Conservation (phyloP, 1,284 basidiomycete genomes). For the Sanghuangporus weigelae region DNA sequence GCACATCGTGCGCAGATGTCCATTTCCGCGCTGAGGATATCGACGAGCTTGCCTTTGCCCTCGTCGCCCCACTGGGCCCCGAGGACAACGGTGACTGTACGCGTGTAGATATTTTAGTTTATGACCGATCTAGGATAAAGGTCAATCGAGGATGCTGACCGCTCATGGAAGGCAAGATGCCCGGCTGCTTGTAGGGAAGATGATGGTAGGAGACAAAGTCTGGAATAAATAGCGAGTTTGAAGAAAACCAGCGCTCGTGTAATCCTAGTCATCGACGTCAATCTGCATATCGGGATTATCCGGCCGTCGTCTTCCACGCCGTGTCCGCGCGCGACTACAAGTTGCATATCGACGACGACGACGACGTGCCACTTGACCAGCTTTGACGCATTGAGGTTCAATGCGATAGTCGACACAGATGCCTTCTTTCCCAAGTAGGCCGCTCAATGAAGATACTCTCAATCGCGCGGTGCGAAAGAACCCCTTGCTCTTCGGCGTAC, state of each 20-base stretch:
- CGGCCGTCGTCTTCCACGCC: background rate
- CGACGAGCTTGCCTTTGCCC: slow-evolving; percentile 94
- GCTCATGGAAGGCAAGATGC: slow-evolving; percentile 22
- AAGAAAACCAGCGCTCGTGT: background rate
- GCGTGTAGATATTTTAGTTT: background rate
- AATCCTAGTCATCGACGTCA: no score
- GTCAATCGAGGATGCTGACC: slow-evolving; percentile 19
- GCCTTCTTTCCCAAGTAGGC: slow-evolving; percentile 55
- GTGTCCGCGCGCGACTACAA: background rate
- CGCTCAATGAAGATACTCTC: slow-evolving; percentile 41
- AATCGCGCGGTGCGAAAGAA: slow-evolving; percentile 48
- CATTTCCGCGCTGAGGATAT: slow-evolving; percentile 83
- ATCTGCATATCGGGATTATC: slow-evolving; percentile 5
- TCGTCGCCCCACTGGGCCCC: slow-evolving; percentile 96
- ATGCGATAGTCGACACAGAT: slow-evolving; percentile 30
- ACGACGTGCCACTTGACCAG: background rate
- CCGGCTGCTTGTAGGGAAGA: background rate
- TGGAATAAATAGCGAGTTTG: background rate
- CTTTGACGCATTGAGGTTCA: background rate
- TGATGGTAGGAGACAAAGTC: background rate
- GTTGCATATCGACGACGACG: background rate
- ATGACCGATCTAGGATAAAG: background rate
- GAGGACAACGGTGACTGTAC: slow-evolving; percentile 68
- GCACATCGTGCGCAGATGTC: slow-evolving; percentile 97
- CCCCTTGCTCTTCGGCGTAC: slow-evolving; percentile 77